A percentile compares a stretch with the other conserved stretches of the same genome.
These are phyloP conservation scores for Rhodocollybia butyracea DNA, from an alignment of 768 basidiomycete species.

Conservation along the genomic window DNA sequence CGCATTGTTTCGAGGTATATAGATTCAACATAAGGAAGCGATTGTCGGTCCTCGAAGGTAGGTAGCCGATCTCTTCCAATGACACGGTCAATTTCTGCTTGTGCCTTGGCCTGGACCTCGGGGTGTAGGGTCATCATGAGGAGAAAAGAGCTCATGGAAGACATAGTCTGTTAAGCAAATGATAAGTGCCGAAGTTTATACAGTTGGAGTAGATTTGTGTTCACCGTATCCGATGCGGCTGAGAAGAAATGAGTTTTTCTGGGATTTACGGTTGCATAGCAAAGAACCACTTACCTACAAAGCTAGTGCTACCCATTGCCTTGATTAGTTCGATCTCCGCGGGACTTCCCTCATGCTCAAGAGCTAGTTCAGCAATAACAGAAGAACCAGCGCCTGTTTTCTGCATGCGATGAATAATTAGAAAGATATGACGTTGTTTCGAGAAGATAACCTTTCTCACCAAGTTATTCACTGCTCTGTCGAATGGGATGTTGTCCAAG, in stretches of 20 bases:
- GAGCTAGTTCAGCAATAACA: background rate
- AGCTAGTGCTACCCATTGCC: background rate
- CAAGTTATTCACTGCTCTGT: background rate
- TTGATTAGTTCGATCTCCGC: background rate
- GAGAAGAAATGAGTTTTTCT: background rate
- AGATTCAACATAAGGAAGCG: conserved; percentile 1
- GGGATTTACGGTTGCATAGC: too few species aligned
- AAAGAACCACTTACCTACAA: background rate
- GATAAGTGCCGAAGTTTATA: background rate
- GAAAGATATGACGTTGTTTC: background rate
- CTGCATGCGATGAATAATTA: background rate
- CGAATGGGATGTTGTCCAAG: background rate
- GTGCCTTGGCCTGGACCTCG: background rate
- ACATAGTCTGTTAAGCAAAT: background rate
- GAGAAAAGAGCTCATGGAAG: background rate
- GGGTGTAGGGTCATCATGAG: background rate
- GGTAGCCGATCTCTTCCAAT: background rate
- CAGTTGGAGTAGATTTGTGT: too few species aligned
- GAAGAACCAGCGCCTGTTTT: background rate
- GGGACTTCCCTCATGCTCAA: background rate
- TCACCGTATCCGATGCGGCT: conserved; percentile 1
- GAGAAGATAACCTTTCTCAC: background rate
- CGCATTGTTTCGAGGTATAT: conserved; percentile 1
- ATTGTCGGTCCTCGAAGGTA: background rate
- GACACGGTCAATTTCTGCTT: conserved; percentile 1